Base-by-base conservation (phyloP, 2,329 filamentous ascomycete genomes). In the Calonectria pseudoreteaudii region DNA sequence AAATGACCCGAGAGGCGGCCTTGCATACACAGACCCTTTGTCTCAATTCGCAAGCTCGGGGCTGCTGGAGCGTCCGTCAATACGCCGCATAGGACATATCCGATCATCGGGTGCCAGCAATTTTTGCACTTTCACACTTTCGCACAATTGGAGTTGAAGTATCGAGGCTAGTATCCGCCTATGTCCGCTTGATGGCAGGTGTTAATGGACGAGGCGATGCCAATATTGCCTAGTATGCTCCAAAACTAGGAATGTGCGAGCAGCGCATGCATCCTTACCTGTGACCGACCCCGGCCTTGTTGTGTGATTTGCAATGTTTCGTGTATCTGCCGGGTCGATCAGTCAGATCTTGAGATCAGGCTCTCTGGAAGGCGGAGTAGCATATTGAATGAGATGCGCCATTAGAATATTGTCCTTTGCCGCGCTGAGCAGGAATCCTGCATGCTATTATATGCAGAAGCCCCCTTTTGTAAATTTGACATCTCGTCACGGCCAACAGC, bases 321-420 rank as follows among this genome's bases (percentile, higher is more conserved):
- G 73, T 38, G 68, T 66, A 79, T 78, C 77, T 79, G 41, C 53
- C 52, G 53, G 73, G 73, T 67, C 76, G 62, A 80, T 68, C 56
- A 68, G 78, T 71, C 67, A 65, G 73, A 65, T 77, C 34, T 60
- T 38, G 52, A 68, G 68, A 71, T 41, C 47, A 73, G 53, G 53
- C 69, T 69, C 64, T 47, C 62, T 49, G 31, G 28, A 69, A 50
- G 36, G n/a, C 60, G 41, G 62, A 62, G 56, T 41, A 41, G 23
- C 44, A 53, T 53, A 64, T 69, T 72, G 68, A 52, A 66, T 60
- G 30, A 36, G 47, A 50, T 72, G 50, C 53, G 18, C 66, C 58
- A 52, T 41, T 60, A 41, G n/a, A 36, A 50, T 28, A 68, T 49
- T 66, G 18, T 34, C 9, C 18, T 73, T 34, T 66, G 66, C 31